These are phyloP conservation scores for Trichosporon sp. DNA, from an alignment of 1,284 basidiomycete species.

Conservation along the genomic window DNA sequence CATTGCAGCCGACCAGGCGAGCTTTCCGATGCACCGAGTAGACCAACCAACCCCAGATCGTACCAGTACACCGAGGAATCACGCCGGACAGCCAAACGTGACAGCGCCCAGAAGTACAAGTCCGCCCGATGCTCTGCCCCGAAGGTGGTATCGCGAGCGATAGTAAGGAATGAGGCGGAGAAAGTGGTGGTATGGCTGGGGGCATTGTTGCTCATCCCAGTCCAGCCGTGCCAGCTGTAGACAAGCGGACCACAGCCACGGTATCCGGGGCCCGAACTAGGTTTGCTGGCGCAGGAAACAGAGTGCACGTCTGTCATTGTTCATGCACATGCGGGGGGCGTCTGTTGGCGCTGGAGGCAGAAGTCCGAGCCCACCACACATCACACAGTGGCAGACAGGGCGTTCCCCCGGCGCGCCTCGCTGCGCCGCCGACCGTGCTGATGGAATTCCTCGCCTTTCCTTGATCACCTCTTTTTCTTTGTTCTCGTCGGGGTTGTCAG, in stretches of 20 bases:
- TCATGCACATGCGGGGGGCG: neutral
- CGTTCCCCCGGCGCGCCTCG: neutral
- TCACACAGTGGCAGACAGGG: neutral
- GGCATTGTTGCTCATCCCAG: neutral
- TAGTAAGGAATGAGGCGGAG: neutral
- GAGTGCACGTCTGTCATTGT: constrained; percentile 8
- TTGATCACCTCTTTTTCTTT: neutral
- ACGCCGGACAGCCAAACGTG: neutral
- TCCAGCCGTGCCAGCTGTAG: neutral
- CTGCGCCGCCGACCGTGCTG: constrained; percentile 4
- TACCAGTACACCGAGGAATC: constrained; percentile 3
- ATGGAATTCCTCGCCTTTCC: neutral
- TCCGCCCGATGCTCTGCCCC: neutral
- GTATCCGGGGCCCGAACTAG: constrained; percentile 4
- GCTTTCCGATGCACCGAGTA: neutral
- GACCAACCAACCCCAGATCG: neutral
- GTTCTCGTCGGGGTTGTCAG: neutral
- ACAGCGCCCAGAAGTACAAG: neutral
- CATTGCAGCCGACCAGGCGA: neutral
- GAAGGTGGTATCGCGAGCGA: neutral
- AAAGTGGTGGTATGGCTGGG: neutral
- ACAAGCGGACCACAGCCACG: neutral
- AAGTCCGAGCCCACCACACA: neutral
- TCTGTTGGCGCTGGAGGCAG: neutral
- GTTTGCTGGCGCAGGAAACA: neutral